Percentiles rank a stretch among this genome's conserved stretches.
These are phyloP conservation scores for Kazachstania kunashirensis DNA, from an alignment of 805 yeast genomes.

Conservation along the genomic window DNA sequence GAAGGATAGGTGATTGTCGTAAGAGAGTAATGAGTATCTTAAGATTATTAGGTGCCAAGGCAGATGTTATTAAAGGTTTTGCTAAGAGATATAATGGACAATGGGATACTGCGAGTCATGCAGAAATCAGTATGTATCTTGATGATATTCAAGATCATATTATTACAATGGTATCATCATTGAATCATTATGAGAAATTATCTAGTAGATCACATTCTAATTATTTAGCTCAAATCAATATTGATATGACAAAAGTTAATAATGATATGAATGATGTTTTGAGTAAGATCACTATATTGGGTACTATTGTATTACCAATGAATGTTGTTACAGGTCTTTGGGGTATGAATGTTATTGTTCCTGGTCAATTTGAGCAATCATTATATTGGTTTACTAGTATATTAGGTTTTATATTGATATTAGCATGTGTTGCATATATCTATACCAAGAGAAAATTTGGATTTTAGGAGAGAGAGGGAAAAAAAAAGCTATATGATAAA, in stretches of 20 bases:
- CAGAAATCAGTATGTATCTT: constrained; percentile 86
- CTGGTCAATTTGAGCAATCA: constrained; percentile 70
- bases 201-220: constrained; percentile 93
- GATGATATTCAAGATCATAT: constrained; percentile 98
- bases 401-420: constrained; percentile 35
- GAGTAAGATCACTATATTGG: constrained; percentile 85
- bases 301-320: constrained; percentile 91
- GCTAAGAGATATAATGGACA: constrained; percentile 83
- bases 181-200: constrained; percentile 89
- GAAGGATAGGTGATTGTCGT: constrained; percentile 91
- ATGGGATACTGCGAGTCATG: constrained; percentile 68
- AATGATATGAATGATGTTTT: constrained; percentile 95
- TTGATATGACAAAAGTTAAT: constrained; percentile 94
- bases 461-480: constrained; percentile 7
- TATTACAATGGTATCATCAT: constrained; percentile 91
- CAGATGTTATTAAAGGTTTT: constrained; percentile 95
- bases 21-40: constrained; percentile 87
- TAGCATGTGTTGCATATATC: constrained; percentile 39
- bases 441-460: constrained; percentile 41
- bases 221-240: constrained; percentile 91
- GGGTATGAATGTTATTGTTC: constrained; percentile 98
- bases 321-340: constrained; percentile 93
- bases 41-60: constrained; percentile 79
- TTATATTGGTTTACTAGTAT: constrained; percentile 59
- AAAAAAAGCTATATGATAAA: background rate